Evolutionary conservation across 2,329 filamentous ascomycete species (phyloP), one percentile per base, ranked within the genome.

Genomic region (Orbilia ellipsospora): DNA sequence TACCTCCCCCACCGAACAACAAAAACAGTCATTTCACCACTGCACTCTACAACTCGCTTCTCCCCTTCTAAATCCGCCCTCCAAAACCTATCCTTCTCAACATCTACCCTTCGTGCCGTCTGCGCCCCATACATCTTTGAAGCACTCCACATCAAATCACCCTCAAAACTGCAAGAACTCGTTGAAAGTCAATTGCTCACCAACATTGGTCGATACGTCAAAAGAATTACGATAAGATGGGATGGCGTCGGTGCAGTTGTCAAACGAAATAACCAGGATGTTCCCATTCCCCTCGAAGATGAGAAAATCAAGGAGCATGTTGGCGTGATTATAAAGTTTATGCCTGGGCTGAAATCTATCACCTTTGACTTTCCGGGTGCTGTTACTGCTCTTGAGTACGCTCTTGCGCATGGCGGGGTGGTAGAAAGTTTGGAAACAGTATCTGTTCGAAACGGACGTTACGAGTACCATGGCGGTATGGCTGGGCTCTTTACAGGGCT

Each of bases 71-170:
- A 74, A 68, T 36, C 42, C 18, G 51, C 57, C 1, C 51, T 74
- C 23, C 63, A 62, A 48, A 68, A 52, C 20, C 51, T 74, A 7
- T 67, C 70, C 1, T 44, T 68, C n/a, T 28, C 57, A 2, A 57
- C 44, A 16, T 51, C 23, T 4, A 36, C n/a, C 4, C 31, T 68
- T 4, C 51, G 70, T 12, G 20, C 23, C 1, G 55, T 60, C 31
- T 74, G 61, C 18, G 12, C 20, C 4, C 70, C 70, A 13, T 60
- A 68, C 16, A 51, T 74, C 6, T 74, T 74, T n/a, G 70, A 74
- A 57, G 61, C 56, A 15, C 36, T 74, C 10, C 8, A 42, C 1
- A 67, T 74, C 16, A 74, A 59, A 16, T 63, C 50, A 8, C 5
- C 48, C 4, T 4, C n/a, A 1, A 40, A 52, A 4, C 31, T 74